phyloP scores from a whole-genome alignment of 768 basidiomycete species.

The Leucosporidium yakuticum region DNA sequence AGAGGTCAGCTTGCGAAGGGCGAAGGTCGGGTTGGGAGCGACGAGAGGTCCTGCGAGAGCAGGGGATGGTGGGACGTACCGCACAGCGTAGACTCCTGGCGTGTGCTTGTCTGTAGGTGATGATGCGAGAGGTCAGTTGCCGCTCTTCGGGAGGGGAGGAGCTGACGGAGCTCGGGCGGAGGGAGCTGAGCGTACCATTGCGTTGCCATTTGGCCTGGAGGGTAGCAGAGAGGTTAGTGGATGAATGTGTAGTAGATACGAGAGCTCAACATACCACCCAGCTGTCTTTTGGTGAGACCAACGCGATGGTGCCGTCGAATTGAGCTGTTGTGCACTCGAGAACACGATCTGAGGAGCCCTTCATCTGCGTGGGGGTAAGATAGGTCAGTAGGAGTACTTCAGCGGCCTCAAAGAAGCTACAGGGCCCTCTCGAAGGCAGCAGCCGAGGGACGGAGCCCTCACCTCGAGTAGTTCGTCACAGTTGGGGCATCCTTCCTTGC shows the following conservation, averaged over 20 bases:
- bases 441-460: conserved; percentile 38
- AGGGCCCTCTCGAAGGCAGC: neutral
- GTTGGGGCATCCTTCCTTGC: conserved; percentile 84
- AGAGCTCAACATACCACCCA: conserved; percentile 61
- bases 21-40: too few species aligned
- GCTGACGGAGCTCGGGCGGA: neutral
- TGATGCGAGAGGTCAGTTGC: neutral
- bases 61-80: conserved; percentile 38
- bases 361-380: conserved; percentile 57
- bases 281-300: conserved; percentile 75
- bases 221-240: too few species aligned
- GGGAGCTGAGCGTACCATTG: conserved; percentile 59
- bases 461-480: conserved; percentile 95
- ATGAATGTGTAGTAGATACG: neutral
- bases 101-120: conserved; percentile 68
- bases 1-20: too few species aligned
- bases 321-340: conserved; percentile 79
- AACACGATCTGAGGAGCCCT: conserved; percentile 76
- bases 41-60: too few species aligned
- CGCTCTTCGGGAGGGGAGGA: neutral
- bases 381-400: too few species aligned
- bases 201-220: conserved; percentile 73
- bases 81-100: conserved; percentile 86
- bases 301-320: conserved; percentile 85
- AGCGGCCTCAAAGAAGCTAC: neutral